phyloP scores from a whole-genome alignment of 495 filamentous ascomycete genomes.

The Hypoxylon subgilvum region DNA sequence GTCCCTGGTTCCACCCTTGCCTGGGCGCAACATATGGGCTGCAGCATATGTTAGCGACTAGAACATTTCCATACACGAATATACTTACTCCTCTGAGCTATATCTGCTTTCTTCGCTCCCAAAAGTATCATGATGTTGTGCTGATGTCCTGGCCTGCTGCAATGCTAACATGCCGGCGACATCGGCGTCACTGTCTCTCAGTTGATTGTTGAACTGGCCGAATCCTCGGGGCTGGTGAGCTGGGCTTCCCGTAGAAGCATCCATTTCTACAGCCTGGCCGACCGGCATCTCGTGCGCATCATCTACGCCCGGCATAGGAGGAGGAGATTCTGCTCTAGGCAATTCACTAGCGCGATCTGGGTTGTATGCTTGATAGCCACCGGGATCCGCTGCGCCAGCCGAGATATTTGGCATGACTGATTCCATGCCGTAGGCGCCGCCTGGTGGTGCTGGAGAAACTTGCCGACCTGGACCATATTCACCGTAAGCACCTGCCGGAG shows the following conservation, averaged over 20 bases:
- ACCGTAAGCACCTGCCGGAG: constrained; percentile 54
- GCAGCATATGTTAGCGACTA: constrained; percentile 35
- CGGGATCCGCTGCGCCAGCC: constrained; percentile 22
- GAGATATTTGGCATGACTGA: constrained; percentile 41
- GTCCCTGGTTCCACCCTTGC: constrained; percentile 60
- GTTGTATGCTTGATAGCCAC: constrained; percentile 51
- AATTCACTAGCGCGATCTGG: constrained; percentile 46
- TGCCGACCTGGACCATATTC: constrained; percentile 42
- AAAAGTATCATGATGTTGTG: constrained; percentile 50
- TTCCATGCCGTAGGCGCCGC: constrained; percentile 46
- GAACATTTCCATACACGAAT: background rate
- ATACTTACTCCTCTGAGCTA: constrained; percentile 74
- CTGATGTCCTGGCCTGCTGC: constrained; percentile 60
- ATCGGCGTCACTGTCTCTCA: constrained; percentile 70
- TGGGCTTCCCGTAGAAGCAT: constrained; percentile 65
- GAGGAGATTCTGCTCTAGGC: constrained; percentile 65
- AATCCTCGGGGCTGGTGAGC: constrained; percentile 48
- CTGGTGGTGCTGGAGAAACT: constrained; percentile 44
- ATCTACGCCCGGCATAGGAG: constrained; percentile 65
- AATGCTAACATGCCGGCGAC: constrained; percentile 72
- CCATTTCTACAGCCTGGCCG: constrained; percentile 87
- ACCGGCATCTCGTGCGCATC: constrained; percentile 45
- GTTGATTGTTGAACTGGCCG: constrained; percentile 54
- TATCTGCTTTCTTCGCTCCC: constrained; percentile 71
- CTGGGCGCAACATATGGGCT: constrained; percentile 71